Evolutionary conservation across 2,329 filamentous ascomycete species (phyloP).

Genomic region (Magnaporthiopsis incrustans): DNA sequence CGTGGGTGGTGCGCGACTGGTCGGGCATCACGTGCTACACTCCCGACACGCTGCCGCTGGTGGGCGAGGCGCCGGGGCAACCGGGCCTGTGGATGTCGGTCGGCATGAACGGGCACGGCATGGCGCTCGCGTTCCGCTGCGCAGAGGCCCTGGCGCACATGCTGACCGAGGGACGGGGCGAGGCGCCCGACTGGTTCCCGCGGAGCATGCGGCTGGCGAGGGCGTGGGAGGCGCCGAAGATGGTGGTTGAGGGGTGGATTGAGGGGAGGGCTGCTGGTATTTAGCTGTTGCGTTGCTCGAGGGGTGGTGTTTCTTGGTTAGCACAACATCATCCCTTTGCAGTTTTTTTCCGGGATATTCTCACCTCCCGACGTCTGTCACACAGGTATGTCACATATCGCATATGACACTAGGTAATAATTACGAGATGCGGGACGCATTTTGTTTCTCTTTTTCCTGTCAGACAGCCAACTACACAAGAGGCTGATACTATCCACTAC

Average conservation of each 20-base stretch:
- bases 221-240: slow-evolving; percentile 6
- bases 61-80: slow-evolving; percentile 35
- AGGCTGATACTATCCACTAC: too few relatives aligned
- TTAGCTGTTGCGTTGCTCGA: too few relatives aligned
- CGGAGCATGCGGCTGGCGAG: slow-evolving; percentile 2
- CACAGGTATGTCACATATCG: too few relatives aligned
- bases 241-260: not conserved
- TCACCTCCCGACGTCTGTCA: too few relatives aligned
- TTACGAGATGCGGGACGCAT: too few relatives aligned
- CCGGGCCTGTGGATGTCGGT: slow-evolving; percentile 45
- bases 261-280: not conserved
- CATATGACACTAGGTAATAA: too few relatives aligned
- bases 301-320: too few relatives aligned
- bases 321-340: too few relatives aligned
- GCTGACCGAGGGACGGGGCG: slow-evolving; percentile 3
- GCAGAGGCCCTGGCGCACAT: slow-evolving; percentile 48
- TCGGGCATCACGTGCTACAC: slow-evolving; percentile 49
- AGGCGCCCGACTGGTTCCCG: slow-evolving; percentile 5
- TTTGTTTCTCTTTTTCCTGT: too few relatives aligned
- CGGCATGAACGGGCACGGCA: slow-evolving; percentile 59
- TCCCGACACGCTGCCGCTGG: slow-evolving; percentile 43
- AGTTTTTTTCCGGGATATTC: too few relatives aligned
- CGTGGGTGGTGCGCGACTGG: slow-evolving; percentile 36
- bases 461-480: too few relatives aligned
- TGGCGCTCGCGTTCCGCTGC: slow-evolving; percentile 55